Conservation (phyloP, 345 rosid species). For the Geranium brycei region DNA sequence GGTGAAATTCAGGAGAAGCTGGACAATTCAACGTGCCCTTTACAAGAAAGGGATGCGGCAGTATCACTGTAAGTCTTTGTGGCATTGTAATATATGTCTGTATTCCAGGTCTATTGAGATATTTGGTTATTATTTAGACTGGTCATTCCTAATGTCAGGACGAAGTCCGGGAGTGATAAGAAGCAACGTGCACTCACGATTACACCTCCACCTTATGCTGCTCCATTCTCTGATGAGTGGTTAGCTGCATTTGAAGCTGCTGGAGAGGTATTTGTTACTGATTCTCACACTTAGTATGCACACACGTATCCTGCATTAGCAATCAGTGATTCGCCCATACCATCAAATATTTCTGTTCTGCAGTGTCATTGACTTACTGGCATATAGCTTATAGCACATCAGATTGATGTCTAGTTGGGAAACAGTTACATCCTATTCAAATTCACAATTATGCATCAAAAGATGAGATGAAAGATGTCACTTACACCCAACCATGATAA, state of each 20-base stretch:
- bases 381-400: background rate
- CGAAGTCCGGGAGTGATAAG: constrained; percentile 24
- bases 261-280: constrained; percentile 59
- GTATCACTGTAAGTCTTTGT: constrained; percentile 25
- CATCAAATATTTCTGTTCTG: background rate
- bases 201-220: constrained; percentile 47
- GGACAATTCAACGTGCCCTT: constrained; percentile 3
- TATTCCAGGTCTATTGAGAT: background rate
- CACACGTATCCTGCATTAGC: background rate
- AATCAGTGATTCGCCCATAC: background rate
- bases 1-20: constrained; percentile 13
- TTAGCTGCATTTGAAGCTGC: constrained; percentile 84
- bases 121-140: background rate
- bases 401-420: background rate
- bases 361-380: no score
- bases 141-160: constrained; percentile 18
- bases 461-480: background rate
- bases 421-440: background rate
- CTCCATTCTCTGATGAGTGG: constrained; percentile 95
- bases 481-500: background rate
- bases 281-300: background rate
- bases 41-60: constrained; percentile 22
- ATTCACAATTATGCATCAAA: background rate
- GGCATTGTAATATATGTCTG: constrained; percentile 8
- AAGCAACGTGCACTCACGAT: constrained; percentile 29